Evolutionary conservation across 495 filamentous ascomycete genomes (phyloP), one percentile per base, ranked within the genome.

Genomic region (Penicillium lividum): DNA sequence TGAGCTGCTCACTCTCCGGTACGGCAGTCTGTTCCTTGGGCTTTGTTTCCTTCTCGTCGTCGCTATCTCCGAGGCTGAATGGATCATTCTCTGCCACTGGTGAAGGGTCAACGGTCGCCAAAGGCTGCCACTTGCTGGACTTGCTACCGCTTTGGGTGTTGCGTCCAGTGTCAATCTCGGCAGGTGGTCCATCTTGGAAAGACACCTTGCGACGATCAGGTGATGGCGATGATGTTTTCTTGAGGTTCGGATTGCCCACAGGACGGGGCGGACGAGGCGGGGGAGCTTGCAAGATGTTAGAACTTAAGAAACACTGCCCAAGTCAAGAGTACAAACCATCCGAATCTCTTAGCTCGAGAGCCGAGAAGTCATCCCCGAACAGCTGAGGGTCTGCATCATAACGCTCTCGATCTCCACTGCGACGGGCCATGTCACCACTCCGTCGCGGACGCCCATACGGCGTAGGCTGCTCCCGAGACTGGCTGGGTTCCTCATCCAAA

Each of bases 361-460:
- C 86, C 36, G 92, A 89, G 71, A 98, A 98, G 59, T 97, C 93
- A 67, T 97, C 94, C 51, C 86, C 84, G 22, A 98, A 76, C 44
- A 98, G 84, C 66, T 91, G 83, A 27, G 92, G 95, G 69, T 98
- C 94, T n/a, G 92, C 91, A 71, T 98, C 94, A 66, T 98, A 98
- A 42, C 91, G 89, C 59, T 90, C 86, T 43, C 90, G 90, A 66
- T 97, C 92, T 22, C 82, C 81, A 68, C 91, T 96, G 59, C 86
- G 83, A 66, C 89, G 84, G 54, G 72, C 72, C 55, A 73, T 58
- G 49, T 88, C 86, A 18, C 80, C 81, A 61, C 84, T 85, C 60
- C 82, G 81, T 51, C 85, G 73, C 48, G 72, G 61, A 44, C 71
- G 74, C 9, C 66, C 68, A 49, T 81, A 72, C 5, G 66, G 58